Percentiles rank a stretch among this genome's conserved stretches.
These are phyloP conservation scores for Martiniozyma abietophila DNA, from an alignment of 805 yeast genomes.

Conservation along the genomic window DNA sequence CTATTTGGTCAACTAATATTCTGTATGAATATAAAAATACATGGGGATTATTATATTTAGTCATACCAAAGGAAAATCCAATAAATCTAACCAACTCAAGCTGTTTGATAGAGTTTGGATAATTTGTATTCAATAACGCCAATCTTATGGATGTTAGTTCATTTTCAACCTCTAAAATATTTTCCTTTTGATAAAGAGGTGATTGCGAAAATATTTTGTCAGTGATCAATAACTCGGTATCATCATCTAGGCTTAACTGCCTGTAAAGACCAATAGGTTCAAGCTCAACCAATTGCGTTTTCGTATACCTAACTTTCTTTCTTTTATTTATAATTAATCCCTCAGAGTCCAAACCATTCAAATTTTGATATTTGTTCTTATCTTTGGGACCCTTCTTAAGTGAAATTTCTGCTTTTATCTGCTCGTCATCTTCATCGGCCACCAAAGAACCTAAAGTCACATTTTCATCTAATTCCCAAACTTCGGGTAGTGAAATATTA, in stretches of 20 bases:
- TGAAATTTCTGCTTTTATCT: too few relatives aligned
- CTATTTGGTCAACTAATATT: constrained; percentile 30
- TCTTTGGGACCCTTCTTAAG: background rate
- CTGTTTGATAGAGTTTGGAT: constrained; percentile 21
- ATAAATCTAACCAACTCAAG: constrained; percentile 27
- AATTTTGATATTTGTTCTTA: background rate
- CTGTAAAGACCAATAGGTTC: constrained; percentile 14
- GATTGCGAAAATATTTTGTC: constrained; percentile 16
- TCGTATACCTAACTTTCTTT: constrained; percentile 9
- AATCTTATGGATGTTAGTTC: constrained; percentile 17
- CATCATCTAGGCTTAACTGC: constrained; percentile 11
- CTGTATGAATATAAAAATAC: constrained; percentile 31
- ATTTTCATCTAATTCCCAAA: too few relatives aligned
- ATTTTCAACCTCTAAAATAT: constrained; percentile 14
- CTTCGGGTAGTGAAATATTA: too few relatives aligned
- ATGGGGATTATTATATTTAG: constrained; percentile 26
- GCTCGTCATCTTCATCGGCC: too few relatives aligned
- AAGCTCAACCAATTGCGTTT: constrained; percentile 13
- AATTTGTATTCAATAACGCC: constrained; percentile 11
- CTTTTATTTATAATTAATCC: background rate
- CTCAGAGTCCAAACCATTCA: background rate
- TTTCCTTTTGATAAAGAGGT: constrained; percentile 4
- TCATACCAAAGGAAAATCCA: constrained; percentile 26
- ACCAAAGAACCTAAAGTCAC: too few relatives aligned
- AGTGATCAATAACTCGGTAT: constrained; percentile 15